Base-by-base conservation (phyloP, 495 filamentous ascomycete species). In the Aspergillus wentii region DNA sequence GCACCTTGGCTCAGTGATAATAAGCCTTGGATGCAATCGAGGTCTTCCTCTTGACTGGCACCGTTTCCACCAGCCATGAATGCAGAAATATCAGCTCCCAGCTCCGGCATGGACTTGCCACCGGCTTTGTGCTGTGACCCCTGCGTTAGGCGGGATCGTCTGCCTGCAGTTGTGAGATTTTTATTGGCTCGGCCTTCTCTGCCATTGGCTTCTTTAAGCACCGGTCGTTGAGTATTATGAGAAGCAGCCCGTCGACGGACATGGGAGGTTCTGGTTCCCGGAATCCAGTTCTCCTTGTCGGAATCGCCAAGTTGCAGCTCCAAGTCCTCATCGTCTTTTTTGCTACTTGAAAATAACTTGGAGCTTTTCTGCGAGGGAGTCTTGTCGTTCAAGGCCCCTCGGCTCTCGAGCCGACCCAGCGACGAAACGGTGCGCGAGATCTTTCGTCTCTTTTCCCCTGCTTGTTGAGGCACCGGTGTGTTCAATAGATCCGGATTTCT, bases 221-320 rank as follows among this genome's bases (percentile, higher is more conserved):
- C 71, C 43, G 37, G 71, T 47, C 71, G 63, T 26, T 52, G 43
- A 18, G 58, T 44, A 8, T 49, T 46, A 17, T 54, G 43, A 8
- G 63, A 57, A 15, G 60, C 58, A 10, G 52, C 45, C n/a, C 62
- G 58, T 15, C 64, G 62, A 42, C 61, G 67, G 27, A 61, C 34
- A 22, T 67, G 59, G 15, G 65, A 54, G 10, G 46, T 47, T 25
- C 66, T 59, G 5, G 70, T 78, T 15, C 67, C 75, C 1, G 79
- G 78, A 33, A 82, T 74, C 86, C 86, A 92, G 56, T 96, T 96
- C 64, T 96, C 90, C 57, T 96, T 96, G 51, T 96, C 90, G 2
- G 87, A 94, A 36, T 95, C 90, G 26, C 81, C 71, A 41, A 49
- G 43, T 62, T 80, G 44, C 56, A 60, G 31, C 25, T 74, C 68